Evolutionary conservation across 768 basidiomycete species (phyloP).

Genomic region (Lentinula sp.): DNA sequence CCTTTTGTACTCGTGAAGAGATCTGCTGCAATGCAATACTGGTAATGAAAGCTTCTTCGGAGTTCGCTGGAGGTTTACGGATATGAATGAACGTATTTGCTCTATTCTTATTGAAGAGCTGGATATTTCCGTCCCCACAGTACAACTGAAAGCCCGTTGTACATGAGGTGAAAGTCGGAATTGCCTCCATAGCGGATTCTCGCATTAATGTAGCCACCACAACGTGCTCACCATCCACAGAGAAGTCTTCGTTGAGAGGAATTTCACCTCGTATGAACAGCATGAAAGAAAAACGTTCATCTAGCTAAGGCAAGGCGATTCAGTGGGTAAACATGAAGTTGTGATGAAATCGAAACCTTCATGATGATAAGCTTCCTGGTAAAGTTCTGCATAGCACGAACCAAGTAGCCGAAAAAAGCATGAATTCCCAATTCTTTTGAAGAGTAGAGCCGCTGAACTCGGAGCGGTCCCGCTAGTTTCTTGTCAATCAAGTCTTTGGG

Average conservation of each 20-base stretch:
- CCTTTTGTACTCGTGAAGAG: slow-evolving; percentile 44
- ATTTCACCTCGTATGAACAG: slow-evolving; percentile 59
- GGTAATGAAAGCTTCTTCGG: slow-evolving; percentile 39
- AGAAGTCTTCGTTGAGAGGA: slow-evolving; percentile 48
- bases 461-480: slow-evolving; percentile 44
- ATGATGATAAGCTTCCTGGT: slow-evolving; percentile 52
- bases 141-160: slow-evolving; percentile 49
- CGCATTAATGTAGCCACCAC: slow-evolving; percentile 37
- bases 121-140: slow-evolving; percentile 47
- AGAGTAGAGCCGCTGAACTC: slow-evolving; percentile 56
- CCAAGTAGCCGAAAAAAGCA: slow-evolving; percentile 59
- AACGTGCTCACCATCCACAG: slow-evolving; percentile 50
- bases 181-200: background rate
- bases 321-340: background rate
- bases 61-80: slow-evolving; percentile 37
- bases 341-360: slow-evolving; percentile 33
- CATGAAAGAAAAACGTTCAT: slow-evolving; percentile 54
- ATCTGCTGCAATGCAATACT: slow-evolving; percentile 65
- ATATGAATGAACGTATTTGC: slow-evolving; percentile 57
- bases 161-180: slow-evolving; percentile 43
- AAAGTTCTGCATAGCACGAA: slow-evolving; percentile 49
- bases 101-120: slow-evolving; percentile 49
- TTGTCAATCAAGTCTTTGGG: slow-evolving; percentile 44
- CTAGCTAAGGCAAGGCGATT: slow-evolving; percentile 32
- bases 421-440: slow-evolving; percentile 44